Evolutionary conservation across 169 alveolate species (phyloP), one percentile per base, ranked within the genome.

Genomic region (Eimeria maxima): DNA sequence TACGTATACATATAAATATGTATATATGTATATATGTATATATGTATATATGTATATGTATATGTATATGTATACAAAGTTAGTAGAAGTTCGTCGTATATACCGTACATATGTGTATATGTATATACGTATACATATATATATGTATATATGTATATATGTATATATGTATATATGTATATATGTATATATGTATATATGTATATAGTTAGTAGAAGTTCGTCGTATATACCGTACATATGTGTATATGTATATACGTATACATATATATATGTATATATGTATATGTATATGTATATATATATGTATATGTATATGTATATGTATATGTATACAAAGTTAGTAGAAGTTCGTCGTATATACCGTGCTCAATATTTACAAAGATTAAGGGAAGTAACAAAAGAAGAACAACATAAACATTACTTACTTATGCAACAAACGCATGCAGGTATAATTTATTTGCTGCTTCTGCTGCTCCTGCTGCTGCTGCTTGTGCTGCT

Each of bases 301-400:
- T 27, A 20, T 7, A 74, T 27, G 13, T 74, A 18, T 42, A 20
- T 27, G 5, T 33, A 7, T 14, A n/a, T 73, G 13, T 73, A n/a
- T 38, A 22, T n/a, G 7, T 73, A 22, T 29, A n/a, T 73, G 13
- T 73, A 42, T 38, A 18, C 22, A 4, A 60, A 94, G 96, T 96
- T 98, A 98, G 86, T 97, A 53, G 98, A 98, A 78, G 45, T 98
- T 42, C 94, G 98, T 47, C 96, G 96, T 44, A 96, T 98, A 3
- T 98, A 98, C 93, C 94, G 98, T 65, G 98, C 98, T 14, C 98
- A 98, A 90, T 98, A 97, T 90, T 81, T 98, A 74, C 98, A 98
- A 81, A 96, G 97, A 45, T 95, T 98, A 53, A 96, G 96, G 55
- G 97, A 98, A 81, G 98, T 98, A 73, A 97, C 98, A 4, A 97